phyloP scores from a whole-genome alignment of 805 yeast genomes.

The Cyberlindnera lachancei region DNA sequence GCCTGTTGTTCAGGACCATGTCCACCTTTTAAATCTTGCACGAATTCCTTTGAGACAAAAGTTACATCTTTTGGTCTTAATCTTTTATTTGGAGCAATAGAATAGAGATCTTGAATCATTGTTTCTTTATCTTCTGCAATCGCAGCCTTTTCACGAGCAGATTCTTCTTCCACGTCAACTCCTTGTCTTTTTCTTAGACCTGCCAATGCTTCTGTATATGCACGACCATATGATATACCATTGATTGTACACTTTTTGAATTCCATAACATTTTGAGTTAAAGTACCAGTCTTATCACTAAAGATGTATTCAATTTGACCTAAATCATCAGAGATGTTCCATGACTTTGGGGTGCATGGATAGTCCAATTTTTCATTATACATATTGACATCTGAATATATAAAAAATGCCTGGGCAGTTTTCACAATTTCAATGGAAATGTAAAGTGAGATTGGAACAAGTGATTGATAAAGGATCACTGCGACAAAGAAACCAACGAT shows the following conservation, averaged over 20 bases:
- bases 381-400: slow-evolving; percentile 66
- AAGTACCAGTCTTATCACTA: slow-evolving; percentile 79
- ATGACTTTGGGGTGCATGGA: slow-evolving; percentile 78
- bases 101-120: slow-evolving; percentile 45
- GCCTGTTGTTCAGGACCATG: slow-evolving; percentile 45
- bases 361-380: slow-evolving; percentile 63
- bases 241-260: slow-evolving; percentile 73
- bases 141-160: slow-evolving; percentile 39
- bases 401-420: slow-evolving; percentile 75
- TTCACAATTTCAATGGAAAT: slow-evolving; percentile 78
- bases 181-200: slow-evolving; percentile 78
- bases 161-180: slow-evolving; percentile 59
- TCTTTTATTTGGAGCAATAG: slow-evolving; percentile 31
- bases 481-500: slow-evolving; percentile 69
- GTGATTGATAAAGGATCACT: slow-evolving; percentile 65
- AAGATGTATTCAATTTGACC: slow-evolving; percentile 83
- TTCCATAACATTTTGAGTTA: slow-evolving; percentile 82
- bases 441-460: slow-evolving; percentile 78
- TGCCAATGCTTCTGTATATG: slow-evolving; percentile 77
- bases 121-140: slow-evolving; percentile 49
- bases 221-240: slow-evolving; percentile 67
- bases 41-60: slow-evolving; percentile 60
- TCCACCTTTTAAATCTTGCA: slow-evolving; percentile 49
- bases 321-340: slow-evolving; percentile 81
- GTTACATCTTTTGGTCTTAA: slow-evolving; percentile 56